Evolutionary conservation across 805 yeast species (phyloP).

Genomic region (Yamadazyma nakazawae): DNA sequence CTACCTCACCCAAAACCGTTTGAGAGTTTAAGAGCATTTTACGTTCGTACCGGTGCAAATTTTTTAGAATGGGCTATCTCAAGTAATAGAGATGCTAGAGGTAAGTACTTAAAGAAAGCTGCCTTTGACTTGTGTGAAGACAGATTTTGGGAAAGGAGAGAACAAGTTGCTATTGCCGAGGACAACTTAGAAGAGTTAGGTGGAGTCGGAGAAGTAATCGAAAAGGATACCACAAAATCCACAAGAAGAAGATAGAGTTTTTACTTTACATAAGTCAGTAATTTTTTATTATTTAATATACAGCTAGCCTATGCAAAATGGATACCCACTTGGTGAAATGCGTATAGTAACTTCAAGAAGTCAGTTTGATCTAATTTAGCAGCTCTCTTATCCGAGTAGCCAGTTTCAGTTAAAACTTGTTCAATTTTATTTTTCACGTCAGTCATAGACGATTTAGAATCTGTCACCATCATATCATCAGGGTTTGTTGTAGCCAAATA

Average conservation of each 20-base stretch:
- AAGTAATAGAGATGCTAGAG: constrained; percentile 79
- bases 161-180: constrained; percentile 81
- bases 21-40: constrained; percentile 79
- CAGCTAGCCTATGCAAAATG: constrained; percentile 68
- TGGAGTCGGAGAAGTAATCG: constrained; percentile 85
- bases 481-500: constrained; percentile 54
- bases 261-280: background rate
- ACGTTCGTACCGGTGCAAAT: constrained; percentile 78
- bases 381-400: constrained; percentile 79
- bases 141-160: constrained; percentile 99
- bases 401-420: constrained; percentile 75
- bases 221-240: constrained; percentile 54
- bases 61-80: constrained; percentile 93
- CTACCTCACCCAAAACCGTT: constrained; percentile 95
- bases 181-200: constrained; percentile 87
- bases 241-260: constrained; percentile 53
- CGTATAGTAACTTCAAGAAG: constrained; percentile 78
- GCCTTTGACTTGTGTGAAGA: constrained; percentile 90
- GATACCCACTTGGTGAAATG: constrained; percentile 95
- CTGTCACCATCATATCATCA: constrained; percentile 41
- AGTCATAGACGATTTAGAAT: constrained; percentile 38
- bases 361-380: constrained; percentile 95
- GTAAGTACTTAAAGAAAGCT: constrained; percentile 82
- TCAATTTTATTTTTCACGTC: constrained; percentile 61
- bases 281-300: too few relatives aligned